These are phyloP conservation scores for Cryphonectria parasitica DNA, from an alignment of 2,329 filamentous ascomycete species.

Conservation along the genomic window DNA sequence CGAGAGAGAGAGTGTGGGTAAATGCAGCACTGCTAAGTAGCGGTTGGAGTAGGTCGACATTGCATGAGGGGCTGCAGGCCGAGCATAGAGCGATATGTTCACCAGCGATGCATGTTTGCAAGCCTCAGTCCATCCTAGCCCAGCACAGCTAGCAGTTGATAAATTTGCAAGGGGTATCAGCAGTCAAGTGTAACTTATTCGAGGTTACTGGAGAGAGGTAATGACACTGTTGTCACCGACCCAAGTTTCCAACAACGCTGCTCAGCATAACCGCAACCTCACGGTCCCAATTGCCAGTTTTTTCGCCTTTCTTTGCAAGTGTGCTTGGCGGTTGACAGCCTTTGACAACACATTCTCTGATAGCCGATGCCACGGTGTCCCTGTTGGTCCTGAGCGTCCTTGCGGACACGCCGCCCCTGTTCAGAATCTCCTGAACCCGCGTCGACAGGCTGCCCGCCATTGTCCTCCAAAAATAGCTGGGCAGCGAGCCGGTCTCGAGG, in stretches of 20 bases:
- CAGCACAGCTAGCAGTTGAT: background rate
- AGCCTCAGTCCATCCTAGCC: background rate
- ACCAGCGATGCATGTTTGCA: background rate
- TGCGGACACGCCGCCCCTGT: constrained; percentile 80
- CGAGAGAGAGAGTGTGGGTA: background rate
- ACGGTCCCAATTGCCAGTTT: constrained; percentile 72
- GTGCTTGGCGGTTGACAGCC: constrained; percentile 72
- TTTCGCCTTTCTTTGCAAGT: constrained; percentile 50
- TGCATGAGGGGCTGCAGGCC: background rate
- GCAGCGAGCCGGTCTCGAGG: constrained; percentile 86
- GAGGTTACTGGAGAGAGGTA: background rate
- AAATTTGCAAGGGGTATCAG: background rate
- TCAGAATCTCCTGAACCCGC: constrained; percentile 82
- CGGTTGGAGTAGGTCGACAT: background rate
- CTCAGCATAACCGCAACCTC: constrained; percentile 95
- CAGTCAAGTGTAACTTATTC: background rate
- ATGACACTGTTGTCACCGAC: constrained; percentile 39
- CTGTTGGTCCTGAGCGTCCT: constrained; percentile 78
- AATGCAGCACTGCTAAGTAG: background rate
- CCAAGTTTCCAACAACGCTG: constrained; percentile 68
- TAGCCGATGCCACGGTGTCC: constrained; percentile 73
- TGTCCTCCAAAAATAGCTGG: constrained; percentile 92
- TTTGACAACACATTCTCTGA: constrained; percentile 80
- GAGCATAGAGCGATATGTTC: background rate
- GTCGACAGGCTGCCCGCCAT: constrained; percentile 77